Base-by-base conservation (phyloP, 352 stramenopile genomes). In the Globisporangium canariense region DNA sequence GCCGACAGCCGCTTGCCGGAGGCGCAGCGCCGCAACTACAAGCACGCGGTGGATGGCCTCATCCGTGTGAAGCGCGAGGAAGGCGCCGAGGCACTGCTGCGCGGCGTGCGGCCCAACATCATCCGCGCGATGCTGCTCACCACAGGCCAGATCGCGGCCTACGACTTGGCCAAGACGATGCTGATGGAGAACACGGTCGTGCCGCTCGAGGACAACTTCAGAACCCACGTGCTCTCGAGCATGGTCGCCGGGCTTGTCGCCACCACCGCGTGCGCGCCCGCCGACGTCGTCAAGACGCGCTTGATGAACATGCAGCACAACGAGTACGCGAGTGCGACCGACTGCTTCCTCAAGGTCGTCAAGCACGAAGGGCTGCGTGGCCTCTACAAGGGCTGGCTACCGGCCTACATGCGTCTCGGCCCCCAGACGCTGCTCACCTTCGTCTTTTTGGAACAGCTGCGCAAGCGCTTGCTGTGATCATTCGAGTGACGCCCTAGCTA, bases 401-500 rank as follows among this genome's bases (percentile, higher is more conserved):
- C 85, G 0, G 85, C 83, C 18, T 94, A 92, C 70, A 94, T 94
- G 83, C 83, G 85, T 8, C 74, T 94, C 1, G 85, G 85, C 6
- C 85, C 85, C 18, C 85, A 94, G 68, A 94, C 85, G 49, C 68
- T 94, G 61, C 73, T 94, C 54, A 94, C 85, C n/a, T 92, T 94
- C 53, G 82, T 94, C n/a, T 92, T 91, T 58, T 65, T 94, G 14
- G 85, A 94, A 53, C 85, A 94, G 62, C 73, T 94, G 6, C 85
- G 83, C 41, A 86, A 81, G 66, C 75, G 83, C 34, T 67, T 94
- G 67, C 70, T 91, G 53, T 90, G 64, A 69, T 36, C 18, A 20
- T 4, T 36, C 10, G 18, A 53, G 22, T 36, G 4, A 58, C 6
- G 7, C 11, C 20, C 50, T 18, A 2, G 8, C 16, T 22, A 25